Evolutionary conservation across 805 yeast genomes (phyloP), one percentile per base, ranked within the genome.

Genomic region (Kluyveromyces dobzhanskii): DNA sequence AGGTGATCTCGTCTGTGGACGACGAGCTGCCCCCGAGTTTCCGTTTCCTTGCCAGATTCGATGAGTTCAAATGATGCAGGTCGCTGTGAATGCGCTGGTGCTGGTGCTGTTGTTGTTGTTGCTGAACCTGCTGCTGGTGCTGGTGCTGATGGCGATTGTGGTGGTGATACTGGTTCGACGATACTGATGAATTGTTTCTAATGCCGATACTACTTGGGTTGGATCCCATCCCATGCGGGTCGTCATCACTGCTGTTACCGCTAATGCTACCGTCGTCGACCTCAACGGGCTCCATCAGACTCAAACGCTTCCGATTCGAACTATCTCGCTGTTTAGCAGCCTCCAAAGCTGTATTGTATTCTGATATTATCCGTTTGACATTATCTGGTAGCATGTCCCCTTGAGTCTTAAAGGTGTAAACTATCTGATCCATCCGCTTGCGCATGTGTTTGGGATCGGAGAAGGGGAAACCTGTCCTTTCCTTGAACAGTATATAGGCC

Each of bases 391-490:
- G 17, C 30, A 34, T 25, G 11, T 34, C 37, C 10, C 37, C 37
- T 16, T 25, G 17, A 14, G 17, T 34, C 29, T 34, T 34, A 17
- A 34, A 34, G 5, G 37, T 34, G 30, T 34, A 34, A 11, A 34
- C 37, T 9, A 34, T 34, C 17, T 34, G 37, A 16, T 34, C 37
- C 37, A 34, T 34, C 30, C 37, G 27, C 19, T 34, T 34, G 4
- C 37, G 17, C 37, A 34, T 34, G 14, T 34, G 37, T 24, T 34
- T 34, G 12, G 37, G 37, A 16, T 34, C 37, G 14, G 37, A 34
- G n/a, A 34, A 34, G 17, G 37, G 37, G 18, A 34, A 34, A 11
- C 37, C 37, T 6, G 37, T 34, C 21, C 29, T 24, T n/a, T 34
- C 37, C 30, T 34, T 34, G 21, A 34, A 34, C 9, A 34, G 30